Base-by-base conservation (phyloP, 805 yeast species). In the Kazachstania viticola region DNA sequence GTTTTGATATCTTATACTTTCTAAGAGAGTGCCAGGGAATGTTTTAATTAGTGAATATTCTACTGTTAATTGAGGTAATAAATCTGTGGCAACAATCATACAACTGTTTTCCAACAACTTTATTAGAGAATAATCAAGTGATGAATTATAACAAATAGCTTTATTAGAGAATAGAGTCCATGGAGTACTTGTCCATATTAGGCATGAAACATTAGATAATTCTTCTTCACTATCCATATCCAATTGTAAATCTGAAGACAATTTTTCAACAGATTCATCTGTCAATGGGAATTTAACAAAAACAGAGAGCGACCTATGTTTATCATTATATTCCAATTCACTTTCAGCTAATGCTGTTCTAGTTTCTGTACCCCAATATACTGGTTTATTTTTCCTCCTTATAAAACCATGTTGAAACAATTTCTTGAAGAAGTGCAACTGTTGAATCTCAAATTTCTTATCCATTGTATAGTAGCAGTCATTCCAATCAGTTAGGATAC, bases 121-220 rank as follows among this genome's bases (percentile, higher is more conserved):
- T 4, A 73, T 53, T 9, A 79, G 41, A 1, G 75, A 69, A 50
- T 91, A 91, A 0, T 54, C 49, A 34, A 81, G 59, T 1, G 64
- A 56, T 17, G 70, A 56, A 46, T 83, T 74, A 26, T 79, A 66
- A 28, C 91, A 77, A 27, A 91, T 73, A 0, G 96, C 96, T 39
- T 69, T 66, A 49, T 91, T 91, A 0, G 95, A 77, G 4, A 83
- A 81, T 21, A 91, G 64, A 0, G 99, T 91, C 99, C 99, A 91
- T 0, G 98, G 96, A 1, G 98, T 91, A 1, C 95, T 87, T 0
- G 99, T 91, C 99, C 99, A 91, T 35, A 91, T 83, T 38, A 81
- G 48, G 5, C 65, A 68, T 15, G 39, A 32, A 1, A 65, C 25
- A 1, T 46, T 32, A 1, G 18, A 29, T 9, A 42, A 16, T 2